Percentiles rank a stretch among this genome's conserved stretches.
Conservation (phyloP, 495 filamentous ascomycete species). For the Aspergillus heteromorphus region DNA sequence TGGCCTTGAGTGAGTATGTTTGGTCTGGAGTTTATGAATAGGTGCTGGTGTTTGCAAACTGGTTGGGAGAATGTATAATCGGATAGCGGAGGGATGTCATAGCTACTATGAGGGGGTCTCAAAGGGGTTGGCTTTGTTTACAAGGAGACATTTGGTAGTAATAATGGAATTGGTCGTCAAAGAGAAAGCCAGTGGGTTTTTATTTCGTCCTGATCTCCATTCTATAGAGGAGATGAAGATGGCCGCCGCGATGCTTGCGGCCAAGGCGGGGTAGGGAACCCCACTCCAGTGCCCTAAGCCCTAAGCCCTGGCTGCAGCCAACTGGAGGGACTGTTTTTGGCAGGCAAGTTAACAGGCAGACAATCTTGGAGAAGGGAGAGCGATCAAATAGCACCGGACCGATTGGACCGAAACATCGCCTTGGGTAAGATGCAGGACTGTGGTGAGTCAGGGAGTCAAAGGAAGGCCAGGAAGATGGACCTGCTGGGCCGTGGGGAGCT, state of each 20-base stretch:
- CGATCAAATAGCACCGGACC: too few relatives aligned
- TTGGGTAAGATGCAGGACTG: too few relatives aligned
- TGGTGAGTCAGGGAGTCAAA: background rate
- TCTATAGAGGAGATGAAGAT: too few relatives aligned
- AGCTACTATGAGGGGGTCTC: background rate
- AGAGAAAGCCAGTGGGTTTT: too few relatives aligned
- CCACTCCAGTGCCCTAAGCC: conserved; percentile 39
- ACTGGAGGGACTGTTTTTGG: background rate
- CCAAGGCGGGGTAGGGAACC: conserved; percentile 20
- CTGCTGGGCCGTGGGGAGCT: background rate
- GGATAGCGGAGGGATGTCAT: background rate
- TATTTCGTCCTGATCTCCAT: too few relatives aligned
- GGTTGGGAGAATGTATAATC: background rate
- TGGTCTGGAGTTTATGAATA: background rate
- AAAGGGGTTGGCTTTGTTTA: background rate
- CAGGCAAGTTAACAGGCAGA: too few relatives aligned
- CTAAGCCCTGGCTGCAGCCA: conserved; percentile 21
- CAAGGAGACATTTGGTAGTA: too few relatives aligned
- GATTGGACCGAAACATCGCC: too few relatives aligned
- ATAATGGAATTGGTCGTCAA: too few relatives aligned
- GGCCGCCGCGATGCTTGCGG: background rate
- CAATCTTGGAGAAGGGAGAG: too few relatives aligned
- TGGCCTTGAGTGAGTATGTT: background rate
- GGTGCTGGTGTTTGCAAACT: background rate
- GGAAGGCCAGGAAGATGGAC: background rate